Percentiles rank a stretch among this genome's conserved stretches.
These are phyloP conservation scores for Phytophthora lateralis DNA, from an alignment of 352 stramenopile species.

Conservation along the genomic window DNA sequence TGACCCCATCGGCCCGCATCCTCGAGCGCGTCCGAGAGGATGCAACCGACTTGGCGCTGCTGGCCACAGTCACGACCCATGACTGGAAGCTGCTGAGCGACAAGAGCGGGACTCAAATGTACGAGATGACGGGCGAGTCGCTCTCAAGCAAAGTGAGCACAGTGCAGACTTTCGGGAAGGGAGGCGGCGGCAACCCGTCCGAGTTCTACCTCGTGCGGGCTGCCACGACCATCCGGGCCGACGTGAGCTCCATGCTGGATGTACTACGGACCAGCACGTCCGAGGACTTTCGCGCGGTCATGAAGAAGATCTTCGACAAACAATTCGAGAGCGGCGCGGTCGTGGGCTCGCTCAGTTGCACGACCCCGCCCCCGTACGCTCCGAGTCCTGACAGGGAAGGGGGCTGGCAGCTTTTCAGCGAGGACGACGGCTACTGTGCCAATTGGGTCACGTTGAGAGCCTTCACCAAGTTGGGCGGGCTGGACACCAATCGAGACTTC, in stretches of 20 bases:
- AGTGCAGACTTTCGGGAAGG: slow-evolving; percentile 40
- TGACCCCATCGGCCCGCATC: slow-evolving; percentile 47
- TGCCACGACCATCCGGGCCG: slow-evolving; percentile 47
- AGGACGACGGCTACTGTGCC: slow-evolving; percentile 64
- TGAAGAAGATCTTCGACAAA: slow-evolving; percentile 65
- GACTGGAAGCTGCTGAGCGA: slow-evolving; percentile 64
- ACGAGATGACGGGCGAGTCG: slow-evolving; percentile 59
- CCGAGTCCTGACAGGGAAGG: slow-evolving; percentile 7
- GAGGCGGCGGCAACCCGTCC: slow-evolving; percentile 44
- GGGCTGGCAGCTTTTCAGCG: slow-evolving; percentile 40
- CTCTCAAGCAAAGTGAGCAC: slow-evolving; percentile 46
- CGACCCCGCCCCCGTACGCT: slow-evolving; percentile 42
- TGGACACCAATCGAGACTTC: slow-evolving; percentile 55
- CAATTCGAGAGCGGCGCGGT: slow-evolving; percentile 48
- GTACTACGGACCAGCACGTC: slow-evolving; percentile 41
- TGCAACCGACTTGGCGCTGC: slow-evolving; percentile 53
- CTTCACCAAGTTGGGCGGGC: slow-evolving; percentile 36
- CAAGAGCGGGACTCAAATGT: slow-evolving; percentile 49
- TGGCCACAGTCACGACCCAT: slow-evolving; percentile 38
- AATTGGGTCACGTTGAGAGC: slow-evolving; percentile 58
- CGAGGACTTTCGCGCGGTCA: slow-evolving; percentile 44
- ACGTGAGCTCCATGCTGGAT: slow-evolving; percentile 48
- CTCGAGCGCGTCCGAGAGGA: slow-evolving; percentile 56
- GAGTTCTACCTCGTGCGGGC: slow-evolving; percentile 68
- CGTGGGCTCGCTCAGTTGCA: slow-evolving; percentile 56